Evolutionary conservation across 2,329 filamentous ascomycete genomes (phyloP), one percentile per base, ranked within the genome.

Genomic region (Ophidiomyces ophidiicola): DNA sequence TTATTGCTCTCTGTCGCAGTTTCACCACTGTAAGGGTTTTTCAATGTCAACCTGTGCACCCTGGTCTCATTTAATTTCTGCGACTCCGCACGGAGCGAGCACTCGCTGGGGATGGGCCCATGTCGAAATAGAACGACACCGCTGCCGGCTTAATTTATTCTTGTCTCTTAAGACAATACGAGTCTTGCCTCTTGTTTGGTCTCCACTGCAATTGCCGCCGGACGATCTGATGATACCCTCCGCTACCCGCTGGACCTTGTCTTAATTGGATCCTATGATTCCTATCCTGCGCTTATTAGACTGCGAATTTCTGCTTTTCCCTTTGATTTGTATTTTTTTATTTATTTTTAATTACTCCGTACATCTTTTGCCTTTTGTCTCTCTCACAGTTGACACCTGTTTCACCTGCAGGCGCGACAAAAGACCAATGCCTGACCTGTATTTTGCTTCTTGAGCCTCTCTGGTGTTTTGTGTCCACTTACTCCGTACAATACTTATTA

Each of bases 401-500:
- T 44, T 44, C 35, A 31, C 18, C 19, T 30, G 6, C n/a, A 30
- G 15, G 17, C 24, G 35, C 25, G 35, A 28, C 31, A 26, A 24
- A 18, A 24, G 30, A 37, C 35, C 35, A 37, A 20, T 19, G 26
- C 26, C 25, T 12, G n/a, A 23, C 12, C 26, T 8, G 19, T 31
- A 15, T 21, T 29, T 30, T 21, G 1, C 25, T 29, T 21, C 11
- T 20, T 18, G 8, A 38, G 29, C 6, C 18, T 45, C 38, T 39
- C 42, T 28, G 28, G 32, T 47, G 39, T 24, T 26, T 33, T 28
- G 33, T 19, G 42, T 34, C 20, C 29, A n/a, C 29, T 30, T 33
- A 34, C 12, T 28, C 15, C 39, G 15, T 47, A 47, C 46, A 47
- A 46, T 44, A 45, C 41, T 19, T 34, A 32, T 26, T 36, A 21